Base-by-base conservation (phyloP, 1,284 basidiomycete species). In the Malassezia equina region DNA sequence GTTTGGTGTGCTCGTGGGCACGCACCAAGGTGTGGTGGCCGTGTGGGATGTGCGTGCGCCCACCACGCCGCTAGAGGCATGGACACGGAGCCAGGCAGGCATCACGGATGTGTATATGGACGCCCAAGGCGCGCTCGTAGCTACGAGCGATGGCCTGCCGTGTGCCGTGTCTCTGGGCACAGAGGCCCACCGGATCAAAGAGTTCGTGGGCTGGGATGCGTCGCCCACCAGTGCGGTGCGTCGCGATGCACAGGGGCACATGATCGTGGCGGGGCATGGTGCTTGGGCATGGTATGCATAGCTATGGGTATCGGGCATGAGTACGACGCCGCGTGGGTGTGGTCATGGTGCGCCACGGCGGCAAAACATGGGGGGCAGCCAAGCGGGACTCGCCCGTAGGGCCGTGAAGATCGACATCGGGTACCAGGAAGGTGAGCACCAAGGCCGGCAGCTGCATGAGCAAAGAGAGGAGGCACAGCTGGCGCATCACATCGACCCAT, bases 401-500 rank as follows among this genome's bases (percentile, higher is more conserved):
- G 27, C 60, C 48, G 19, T 52, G 65, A 40, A 72, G 48, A 2
- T 55, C 24, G 5, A 61, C 42, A 34, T 73, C 63, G 2, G 71
- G 71, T 9, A 72, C 60, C 2, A 61, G 57, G 34, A 69, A 28
- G 4, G 65, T 59, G 25, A 72, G 54, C 11, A 67, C 40, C 2
- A 72, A 50, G 7, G 68, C 68, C 2, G 71, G 71, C 11, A 73
- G 44, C 25, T 72, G 59, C 19, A 66, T 52, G 15, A 68, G 23
- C 11, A 67, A 55, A 2, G 71, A 70, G 2, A 60, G 55, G 19
- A 69, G 58, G 59, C 71, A 69, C 19, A 72, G 55, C 43, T 55
- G 55, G 4, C 62, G 60, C 71, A 73, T 73, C 36, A 69, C 64
- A 15, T 63, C 52, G 15, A 66, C 65, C 71, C 71, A 73, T 1